Evolutionary conservation across 2,329 filamentous ascomycete genomes (phyloP), one percentile per base, ranked within the genome.

Genomic region (Basipetospora chlamydospora): DNA sequence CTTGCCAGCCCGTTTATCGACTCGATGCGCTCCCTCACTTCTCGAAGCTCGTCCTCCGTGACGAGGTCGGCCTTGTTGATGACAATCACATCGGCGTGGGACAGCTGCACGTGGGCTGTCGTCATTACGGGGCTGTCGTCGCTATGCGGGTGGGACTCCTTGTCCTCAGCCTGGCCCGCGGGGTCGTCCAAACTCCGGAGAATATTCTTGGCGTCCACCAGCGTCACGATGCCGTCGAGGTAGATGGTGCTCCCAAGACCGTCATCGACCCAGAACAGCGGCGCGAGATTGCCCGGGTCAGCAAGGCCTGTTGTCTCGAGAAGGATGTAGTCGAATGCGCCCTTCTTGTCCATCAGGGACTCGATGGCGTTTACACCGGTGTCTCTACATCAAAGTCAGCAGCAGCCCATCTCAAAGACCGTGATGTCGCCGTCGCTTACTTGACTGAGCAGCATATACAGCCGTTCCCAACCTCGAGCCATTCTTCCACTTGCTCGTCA

Each of bases 391-490:
- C 22, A 23, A 11, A 23, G 6, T n/a, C n/a, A n/a, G n/a, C n/a
- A n/a, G n/a, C n/a, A n/a, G n/a, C n/a, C n/a, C n/a, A n/a, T n/a
- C n/a, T n/a, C n/a, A n/a, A n/a, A n/a, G n/a, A n/a, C n/a, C n/a
- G n/a, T n/a, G n/a, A n/a, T n/a, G n/a, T n/a, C n/a, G n/a, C n/a
- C n/a, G n/a, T n/a, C n/a, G n/a, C 52, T 39, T 65, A 87, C 77
- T 95, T 98, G 48, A 96, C 87, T 3, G 86, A 93, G 60, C 90
- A 98, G 61, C 90, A 98, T 46, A 98, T 86, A 55, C 90, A 98
- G 43, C 90, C 90, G 48, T 98, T 98, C 36, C 84, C 86, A 37
- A 98, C 76, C 43, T 95, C 87, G 20, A 98, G 74, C 83, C 92
- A 98, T 63, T 94, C 86, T 52, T 90, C 80, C 6, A 88, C 82